Conservation (phyloP, 2,329 filamentous ascomycete genomes). For the Verticillium zaregamsianum region DNA sequence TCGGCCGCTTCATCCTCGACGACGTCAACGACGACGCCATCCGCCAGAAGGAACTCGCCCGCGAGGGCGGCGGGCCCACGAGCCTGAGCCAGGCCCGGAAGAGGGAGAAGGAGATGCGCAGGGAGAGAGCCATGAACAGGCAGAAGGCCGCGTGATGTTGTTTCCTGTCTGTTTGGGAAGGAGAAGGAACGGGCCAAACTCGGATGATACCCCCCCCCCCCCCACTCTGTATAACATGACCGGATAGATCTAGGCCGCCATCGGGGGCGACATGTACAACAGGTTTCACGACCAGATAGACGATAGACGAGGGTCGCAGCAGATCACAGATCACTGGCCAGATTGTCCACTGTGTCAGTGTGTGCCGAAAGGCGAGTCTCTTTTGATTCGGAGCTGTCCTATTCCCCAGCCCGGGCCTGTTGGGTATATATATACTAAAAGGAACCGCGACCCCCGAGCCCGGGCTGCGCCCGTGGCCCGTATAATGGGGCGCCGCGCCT, state of each 20-base stretch:
- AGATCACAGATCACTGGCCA: too few species aligned
- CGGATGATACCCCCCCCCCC: slow-evolving; percentile 11
- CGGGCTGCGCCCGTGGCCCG: not conserved
- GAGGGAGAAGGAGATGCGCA: slow-evolving; percentile 55
- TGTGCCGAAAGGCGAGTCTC: not conserved
- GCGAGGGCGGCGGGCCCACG: slow-evolving; percentile 39
- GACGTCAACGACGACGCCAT: slow-evolving; percentile 61
- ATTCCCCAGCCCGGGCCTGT: not conserved
- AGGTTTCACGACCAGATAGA: not conserved
- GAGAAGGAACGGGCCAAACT: not conserved
- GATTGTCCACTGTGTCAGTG: not conserved
- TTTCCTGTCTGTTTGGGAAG: not conserved
- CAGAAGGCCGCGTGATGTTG: slow-evolving; percentile 4
- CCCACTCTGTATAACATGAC: slow-evolving; percentile 6
- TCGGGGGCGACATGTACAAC: slow-evolving; percentile 1
- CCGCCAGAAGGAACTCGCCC: slow-evolving; percentile 38
- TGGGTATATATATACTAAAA: not conserved
- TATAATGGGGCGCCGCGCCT: not conserved
- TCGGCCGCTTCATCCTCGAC: slow-evolving; percentile 79
- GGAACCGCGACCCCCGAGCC: not conserved
- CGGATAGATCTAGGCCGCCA: too few species aligned
- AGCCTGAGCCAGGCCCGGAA: slow-evolving; percentile 69
- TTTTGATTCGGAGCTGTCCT: not conserved
- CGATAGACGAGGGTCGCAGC: too few species aligned
- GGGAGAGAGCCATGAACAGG: slow-evolving; percentile 24